Conservation (phyloP, 2,329 filamentous ascomycete species). For the Cercospora janseana region DNA sequence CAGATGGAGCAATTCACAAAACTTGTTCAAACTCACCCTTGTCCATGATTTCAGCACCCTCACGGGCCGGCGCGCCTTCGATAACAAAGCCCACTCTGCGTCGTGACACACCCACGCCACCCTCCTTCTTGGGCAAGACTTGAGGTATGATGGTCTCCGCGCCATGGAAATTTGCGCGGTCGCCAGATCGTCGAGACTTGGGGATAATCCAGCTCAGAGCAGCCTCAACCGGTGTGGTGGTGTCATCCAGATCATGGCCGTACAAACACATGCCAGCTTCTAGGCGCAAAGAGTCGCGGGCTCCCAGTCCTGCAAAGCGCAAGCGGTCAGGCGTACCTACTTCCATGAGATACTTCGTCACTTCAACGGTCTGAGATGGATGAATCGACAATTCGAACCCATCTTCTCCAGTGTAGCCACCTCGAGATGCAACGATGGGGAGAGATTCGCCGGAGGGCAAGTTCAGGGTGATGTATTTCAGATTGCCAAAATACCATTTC, state of each 20-base stretch:
- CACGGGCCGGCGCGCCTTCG: slow-evolving; percentile 82
- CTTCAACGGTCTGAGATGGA: slow-evolving; percentile 59
- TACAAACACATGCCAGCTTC: slow-evolving; percentile 99
- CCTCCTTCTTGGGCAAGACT: slow-evolving; percentile 51
- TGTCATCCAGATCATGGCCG: slow-evolving; percentile 91
- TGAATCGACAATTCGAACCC: slow-evolving; percentile 94
- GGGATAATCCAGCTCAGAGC: slow-evolving; percentile 78
- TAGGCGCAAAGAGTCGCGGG: slow-evolving; percentile 85
- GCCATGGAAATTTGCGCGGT: slow-evolving; percentile 74
- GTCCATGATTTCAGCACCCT: slow-evolving; percentile 76
- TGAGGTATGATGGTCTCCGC: slow-evolving; percentile 74
- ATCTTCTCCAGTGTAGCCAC: slow-evolving; percentile 96
- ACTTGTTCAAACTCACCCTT: slow-evolving; percentile 32
- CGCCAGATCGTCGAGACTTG: slow-evolving; percentile 65
- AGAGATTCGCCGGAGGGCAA: slow-evolving; percentile 52
- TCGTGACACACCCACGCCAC: slow-evolving; percentile 58
- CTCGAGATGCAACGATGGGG: slow-evolving; percentile 73
- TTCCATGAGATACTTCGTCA: slow-evolving; percentile 68
- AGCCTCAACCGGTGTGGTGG: slow-evolving; percentile 66
- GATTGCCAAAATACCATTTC: slow-evolving; percentile 78
- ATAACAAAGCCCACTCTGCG: slow-evolving; percentile 79
- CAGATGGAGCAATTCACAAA: background rate
- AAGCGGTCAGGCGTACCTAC: slow-evolving; percentile 60
- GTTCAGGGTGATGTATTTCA: slow-evolving; percentile 63
- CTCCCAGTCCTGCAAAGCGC: slow-evolving; percentile 82